These are phyloP conservation scores for Kodamaea alishanica DNA, from an alignment of 1,139 yeast genomes.

Conservation along the genomic window DNA sequence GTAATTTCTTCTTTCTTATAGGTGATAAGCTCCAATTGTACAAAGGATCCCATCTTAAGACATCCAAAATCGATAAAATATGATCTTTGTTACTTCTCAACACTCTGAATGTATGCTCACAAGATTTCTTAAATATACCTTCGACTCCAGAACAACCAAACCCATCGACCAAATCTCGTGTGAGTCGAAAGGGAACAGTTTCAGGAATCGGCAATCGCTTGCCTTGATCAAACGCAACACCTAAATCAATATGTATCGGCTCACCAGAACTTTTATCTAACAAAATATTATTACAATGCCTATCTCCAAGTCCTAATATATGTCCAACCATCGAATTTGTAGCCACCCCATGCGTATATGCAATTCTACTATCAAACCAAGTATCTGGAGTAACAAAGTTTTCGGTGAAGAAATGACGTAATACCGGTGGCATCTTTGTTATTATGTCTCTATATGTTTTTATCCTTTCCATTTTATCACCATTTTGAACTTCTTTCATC, in stretches of 20 bases:
- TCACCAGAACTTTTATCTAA: conserved; percentile 80
- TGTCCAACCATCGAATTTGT: conserved; percentile 84
- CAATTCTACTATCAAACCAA: conserved; percentile 68
- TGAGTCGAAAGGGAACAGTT: conserved; percentile 85
- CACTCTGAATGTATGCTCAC: conserved; percentile 71
- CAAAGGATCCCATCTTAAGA: conserved; percentile 86
- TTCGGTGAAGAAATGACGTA: conserved; percentile 67
- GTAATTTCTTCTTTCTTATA: conserved; percentile 53
- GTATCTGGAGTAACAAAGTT: conserved; percentile 61
- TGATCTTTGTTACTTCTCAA: conserved; percentile 63
- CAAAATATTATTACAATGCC: conserved; percentile 88
- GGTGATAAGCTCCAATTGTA: conserved; percentile 89
- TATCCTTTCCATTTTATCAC: conserved; percentile 44
- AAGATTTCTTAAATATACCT: conserved; percentile 69
- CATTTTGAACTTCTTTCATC: conserved; percentile 59
- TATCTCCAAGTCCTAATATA: conserved; percentile 87
- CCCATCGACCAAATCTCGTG: conserved; percentile 90
- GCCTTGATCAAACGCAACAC: conserved; percentile 95
- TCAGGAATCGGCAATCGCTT: conserved; percentile 82
- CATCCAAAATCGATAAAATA: conserved; percentile 79
- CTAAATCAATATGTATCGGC: conserved; percentile 92
- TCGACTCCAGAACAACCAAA: conserved; percentile 80
- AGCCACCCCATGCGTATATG: conserved; percentile 78
- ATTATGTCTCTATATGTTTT: conserved; percentile 50
- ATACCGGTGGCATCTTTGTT: conserved; percentile 57